A percentile compares a stretch with the other conserved stretches of the same genome.
Conservation (phyloP, 306 rosid genomes). For the Dalbergia oliveri region DNA sequence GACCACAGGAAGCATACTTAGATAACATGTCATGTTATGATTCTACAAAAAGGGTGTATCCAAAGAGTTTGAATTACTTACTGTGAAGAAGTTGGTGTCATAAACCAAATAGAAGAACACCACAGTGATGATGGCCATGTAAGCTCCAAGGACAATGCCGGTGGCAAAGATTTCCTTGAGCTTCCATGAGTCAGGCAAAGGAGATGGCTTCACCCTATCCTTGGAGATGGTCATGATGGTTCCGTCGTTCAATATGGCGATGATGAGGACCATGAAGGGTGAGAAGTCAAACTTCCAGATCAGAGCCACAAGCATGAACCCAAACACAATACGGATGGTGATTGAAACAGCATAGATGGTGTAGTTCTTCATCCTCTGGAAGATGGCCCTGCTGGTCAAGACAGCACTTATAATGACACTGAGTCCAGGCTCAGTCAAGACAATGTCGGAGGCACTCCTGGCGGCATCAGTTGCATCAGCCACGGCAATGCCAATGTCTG, state of each 20-base stretch:
- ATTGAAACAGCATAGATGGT: constrained; percentile 95
- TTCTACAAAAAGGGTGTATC: background rate
- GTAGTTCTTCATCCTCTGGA: constrained; percentile 97
- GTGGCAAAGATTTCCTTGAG: constrained; percentile 88
- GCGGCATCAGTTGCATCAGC: constrained; percentile 97
- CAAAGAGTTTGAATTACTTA: constrained; percentile 44
- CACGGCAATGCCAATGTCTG: constrained; percentile 96
- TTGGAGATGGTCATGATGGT: constrained; percentile 97
- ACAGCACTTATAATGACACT: constrained; percentile 93
- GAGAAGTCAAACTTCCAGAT: constrained; percentile 93
- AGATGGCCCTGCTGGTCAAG: constrained; percentile 91
- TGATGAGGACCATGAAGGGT: constrained; percentile 90
- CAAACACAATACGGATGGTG: constrained; percentile 92
- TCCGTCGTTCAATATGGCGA: constrained; percentile 88
- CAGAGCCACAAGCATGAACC: constrained; percentile 84
- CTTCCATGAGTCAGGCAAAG: constrained; percentile 96
- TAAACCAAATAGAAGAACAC: constrained; percentile 77
- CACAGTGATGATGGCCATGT: constrained; percentile 87
- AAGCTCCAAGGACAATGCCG: constrained; percentile 83
- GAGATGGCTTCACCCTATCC: constrained; percentile 96
- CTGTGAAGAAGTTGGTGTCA: constrained; percentile 68
- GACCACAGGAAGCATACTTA: background rate
- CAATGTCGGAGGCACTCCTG: constrained; percentile 93
- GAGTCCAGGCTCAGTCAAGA: constrained; percentile 88
- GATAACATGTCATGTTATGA: constrained; percentile 2